Evolutionary conservation across 2,329 filamentous ascomycete species (phyloP), one percentile per base, ranked within the genome.

Genomic region (Parafenestella ontariensis): DNA sequence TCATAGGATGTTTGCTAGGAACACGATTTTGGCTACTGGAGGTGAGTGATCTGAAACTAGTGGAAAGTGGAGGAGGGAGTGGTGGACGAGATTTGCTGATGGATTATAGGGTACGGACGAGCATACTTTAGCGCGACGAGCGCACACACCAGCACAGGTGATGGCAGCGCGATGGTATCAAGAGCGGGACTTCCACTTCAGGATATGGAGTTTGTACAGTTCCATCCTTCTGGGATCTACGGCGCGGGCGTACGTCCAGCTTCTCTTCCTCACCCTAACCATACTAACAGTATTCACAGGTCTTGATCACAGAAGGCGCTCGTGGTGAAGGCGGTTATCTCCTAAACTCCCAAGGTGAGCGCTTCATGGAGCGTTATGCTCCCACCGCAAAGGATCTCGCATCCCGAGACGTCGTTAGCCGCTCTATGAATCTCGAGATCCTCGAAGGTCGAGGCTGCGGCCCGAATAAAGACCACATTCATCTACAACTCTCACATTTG

Each of bases 321-420:
- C 73, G 80, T 42, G 80, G 80, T 26, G 80, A 82, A 69, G 80
- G 80, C 31, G 80, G 80, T 18, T 82, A 81, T 52, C 74, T 82
- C 1, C 72, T 82, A n/a, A 82, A 82, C 59, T 65, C 65, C 10
- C 69, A 80, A 62, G 80, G 80, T 43, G 80, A 82, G 56, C 72
- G 78, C 20, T 82, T 82, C 54, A 82, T 82, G 80, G 77, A 82
- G 55, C 73, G 79, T n/a, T 82, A 82, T 49, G 79, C 80, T 2
- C 80, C 80, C 4, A 81, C 79, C 15, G 79, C 80, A 0, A 81
- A 81, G 58, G 80, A 82, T 54, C 74, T 82, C 7, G 80, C 80
- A 23, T 79, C 77, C 2, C 67, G 79, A 55, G 80, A 82, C 40
- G 80, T 82, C 2, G 79, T 82, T 1, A 77, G 76, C 2, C 69